Evolutionary conservation across 2,329 filamentous ascomycete species (phyloP), one percentile per base, ranked within the genome.

Genomic region (Aplosporella prunicola): DNA sequence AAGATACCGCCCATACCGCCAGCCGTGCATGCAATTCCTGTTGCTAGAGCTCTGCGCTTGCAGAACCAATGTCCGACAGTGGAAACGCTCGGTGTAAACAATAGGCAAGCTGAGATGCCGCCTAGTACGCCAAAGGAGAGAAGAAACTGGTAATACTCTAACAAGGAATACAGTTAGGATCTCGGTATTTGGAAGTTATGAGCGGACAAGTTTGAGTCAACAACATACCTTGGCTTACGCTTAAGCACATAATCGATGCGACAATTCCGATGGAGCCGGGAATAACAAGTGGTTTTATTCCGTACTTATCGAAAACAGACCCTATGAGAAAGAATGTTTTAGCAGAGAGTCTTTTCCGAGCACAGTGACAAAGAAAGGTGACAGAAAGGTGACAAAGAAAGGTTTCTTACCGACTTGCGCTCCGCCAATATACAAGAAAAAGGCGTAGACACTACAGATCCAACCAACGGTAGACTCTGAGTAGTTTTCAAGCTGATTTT

Each of bases 131-230:
- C 57, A 36, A 56, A 59, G 20, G 55, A 55, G 1, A 66, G 48
- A 5, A 67, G 45, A 45, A 66, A 56, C 17, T 67, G 64, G 49
- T 58, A 66, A 43, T 60, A 65, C 23, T 52, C 51, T 39, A 45
- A 20, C 11, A 2, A 9, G 15, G 25, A 25, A n/a, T 8, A n/a
- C 9, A 25, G 23, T 25, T 14, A 31, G 22, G 30, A n/a, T n/a
- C n/a, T n/a, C n/a, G n/a, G n/a, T n/a, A n/a, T n/a, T 24, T 11
- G 6, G 9, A 8, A 11, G 32, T 41, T n/a, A 37, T 7, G 17
- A 2, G 9, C 11, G 1, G 4, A 20, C 1, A 24, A n/a, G 6
- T n/a, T 1, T 13, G 13, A 16, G 14, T n/a, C n/a, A 23, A 31
- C 9, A 10, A 17, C 31, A 5, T 43, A 45, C 52, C 50, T 38